These are phyloP conservation scores for Fraxinus sp. DNA, from an alignment of 305 asterid species.

Conservation along the genomic window DNA sequence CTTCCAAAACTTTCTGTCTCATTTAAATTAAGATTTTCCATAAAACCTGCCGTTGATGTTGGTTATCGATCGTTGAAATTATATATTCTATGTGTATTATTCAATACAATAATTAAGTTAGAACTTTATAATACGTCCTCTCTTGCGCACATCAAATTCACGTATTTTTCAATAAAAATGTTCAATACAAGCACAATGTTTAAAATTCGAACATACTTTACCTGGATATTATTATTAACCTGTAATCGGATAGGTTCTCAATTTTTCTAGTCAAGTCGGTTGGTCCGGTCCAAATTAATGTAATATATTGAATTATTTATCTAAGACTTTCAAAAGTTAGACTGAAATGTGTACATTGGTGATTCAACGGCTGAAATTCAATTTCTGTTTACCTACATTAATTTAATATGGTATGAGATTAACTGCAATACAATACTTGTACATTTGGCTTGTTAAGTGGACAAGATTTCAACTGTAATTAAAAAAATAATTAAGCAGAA, in stretches of 20 bases:
- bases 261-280: not conserved
- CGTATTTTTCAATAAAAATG: not conserved
- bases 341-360: too few species aligned
- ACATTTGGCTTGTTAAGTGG: too few species aligned
- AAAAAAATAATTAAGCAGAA: too few species aligned
- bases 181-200: not conserved
- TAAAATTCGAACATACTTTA: not conserved
- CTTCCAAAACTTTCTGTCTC: slow-evolving; percentile 23
- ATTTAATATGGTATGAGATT: too few species aligned
- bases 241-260: not conserved
- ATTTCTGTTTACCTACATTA: too few species aligned
- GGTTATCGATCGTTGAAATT: slow-evolving; percentile 44
- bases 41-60: slow-evolving; percentile 45
- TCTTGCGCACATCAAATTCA: not conserved
- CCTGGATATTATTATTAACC: not conserved
- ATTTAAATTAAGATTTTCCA: slow-evolving; percentile 26
- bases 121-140: not conserved
- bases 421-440: too few species aligned
- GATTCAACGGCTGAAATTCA: too few species aligned
- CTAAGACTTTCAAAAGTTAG: not conserved
- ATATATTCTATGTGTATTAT: not conserved
- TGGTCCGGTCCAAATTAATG: too few species aligned
- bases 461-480: too few species aligned
- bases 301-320: too few species aligned
- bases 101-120: not conserved